These are phyloP conservation scores for Hanseniaspora mollemarum DNA, from an alignment of 805 yeast genomes.

Conservation along the genomic window DNA sequence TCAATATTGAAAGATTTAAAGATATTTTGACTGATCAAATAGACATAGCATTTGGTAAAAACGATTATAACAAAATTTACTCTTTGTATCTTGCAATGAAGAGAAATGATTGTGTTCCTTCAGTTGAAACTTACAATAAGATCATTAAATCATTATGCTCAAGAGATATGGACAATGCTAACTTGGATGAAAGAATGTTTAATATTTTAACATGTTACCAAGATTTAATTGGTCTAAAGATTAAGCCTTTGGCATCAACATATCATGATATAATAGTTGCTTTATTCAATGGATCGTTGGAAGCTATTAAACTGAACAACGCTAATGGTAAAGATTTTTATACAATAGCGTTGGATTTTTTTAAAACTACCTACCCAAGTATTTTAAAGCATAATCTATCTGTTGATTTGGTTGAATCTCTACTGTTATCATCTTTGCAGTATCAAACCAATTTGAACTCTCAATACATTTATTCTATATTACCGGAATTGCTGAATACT, in stretches of 20 bases:
- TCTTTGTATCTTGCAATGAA: conserved; percentile 33
- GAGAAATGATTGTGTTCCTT: conserved; percentile 38
- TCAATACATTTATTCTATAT: conserved; percentile 1
- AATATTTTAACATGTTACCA: conserved; percentile 56
- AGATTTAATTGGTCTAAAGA: conserved; percentile 43
- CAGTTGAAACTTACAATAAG: conserved; percentile 41
- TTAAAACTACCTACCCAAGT: conserved; percentile 28
- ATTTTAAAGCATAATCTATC: conserved; percentile 31
- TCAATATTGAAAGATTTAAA: conserved; percentile 28
- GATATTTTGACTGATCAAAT: conserved; percentile 28
- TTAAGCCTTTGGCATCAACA: conserved; percentile 47
- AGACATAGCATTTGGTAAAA: conserved; percentile 20
- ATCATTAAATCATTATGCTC: conserved; percentile 44
- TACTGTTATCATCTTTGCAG: conserved; percentile 36
- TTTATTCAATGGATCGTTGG: conserved; percentile 40
- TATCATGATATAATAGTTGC: conserved; percentile 42
- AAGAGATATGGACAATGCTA: conserved; percentile 41
- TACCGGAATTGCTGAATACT: background rate
- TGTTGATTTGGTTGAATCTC: conserved; percentile 36
- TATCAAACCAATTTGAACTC: conserved; percentile 24
- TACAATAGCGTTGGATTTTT: conserved; percentile 42
- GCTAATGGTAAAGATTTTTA: conserved; percentile 38
- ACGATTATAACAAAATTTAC: conserved; percentile 30
- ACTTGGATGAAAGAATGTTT: conserved; percentile 51
- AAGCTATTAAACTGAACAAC: conserved; percentile 31